Percentiles rank a stretch among this genome's conserved stretches.
These are phyloP conservation scores for Ceratorhiza oryzae-sativae DNA, from an alignment of 1,284 basidiomycete species.

Conservation along the genomic window DNA sequence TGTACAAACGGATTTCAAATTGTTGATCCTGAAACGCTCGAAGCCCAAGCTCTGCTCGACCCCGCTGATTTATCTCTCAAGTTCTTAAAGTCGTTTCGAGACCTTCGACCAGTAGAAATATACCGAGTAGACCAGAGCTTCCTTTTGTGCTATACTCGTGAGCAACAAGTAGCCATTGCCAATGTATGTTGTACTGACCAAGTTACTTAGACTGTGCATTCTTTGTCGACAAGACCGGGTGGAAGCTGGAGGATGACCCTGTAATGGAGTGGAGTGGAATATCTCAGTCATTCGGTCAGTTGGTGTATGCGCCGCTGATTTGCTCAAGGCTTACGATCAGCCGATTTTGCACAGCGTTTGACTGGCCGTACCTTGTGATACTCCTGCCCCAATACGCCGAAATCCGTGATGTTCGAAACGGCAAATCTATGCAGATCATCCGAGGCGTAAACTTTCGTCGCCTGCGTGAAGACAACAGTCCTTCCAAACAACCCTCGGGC, in stretches of 20 bases:
- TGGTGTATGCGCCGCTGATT: background rate
- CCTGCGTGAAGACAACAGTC: conserved; percentile 92
- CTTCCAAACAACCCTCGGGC: conserved; percentile 59
- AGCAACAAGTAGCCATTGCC: conserved; percentile 44
- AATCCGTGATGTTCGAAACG: conserved; percentile 94
- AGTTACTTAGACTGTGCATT: conserved; percentile 88
- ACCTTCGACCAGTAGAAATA: conserved; percentile 92
- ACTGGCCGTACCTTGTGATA: conserved; percentile 96
- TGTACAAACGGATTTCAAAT: conserved; percentile 99
- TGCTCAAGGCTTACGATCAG: background rate
- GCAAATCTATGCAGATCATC: conserved; percentile 92
- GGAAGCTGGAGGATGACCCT: conserved; percentile 88
- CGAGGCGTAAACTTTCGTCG: conserved; percentile 89
- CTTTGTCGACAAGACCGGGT: conserved; percentile 97
- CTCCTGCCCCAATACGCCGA: conserved; percentile 98
- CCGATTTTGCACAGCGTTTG: conserved; percentile 68
- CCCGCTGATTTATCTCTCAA: conserved; percentile 91
- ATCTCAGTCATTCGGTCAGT: conserved; percentile 90
- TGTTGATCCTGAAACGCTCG: conserved; percentile 95
- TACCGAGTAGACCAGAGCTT: conserved; percentile 98
- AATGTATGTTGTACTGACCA: conserved; percentile 22
- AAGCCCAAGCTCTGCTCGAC: conserved; percentile 95
- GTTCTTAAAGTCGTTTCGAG: conserved; percentile 91
- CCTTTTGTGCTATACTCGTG: conserved; percentile 96
- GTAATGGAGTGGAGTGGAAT: conserved; percentile 97